Evolutionary conservation across 768 basidiomycete species (phyloP), one percentile per base, ranked within the genome.

Genomic region (Tylopilus balloui): DNA sequence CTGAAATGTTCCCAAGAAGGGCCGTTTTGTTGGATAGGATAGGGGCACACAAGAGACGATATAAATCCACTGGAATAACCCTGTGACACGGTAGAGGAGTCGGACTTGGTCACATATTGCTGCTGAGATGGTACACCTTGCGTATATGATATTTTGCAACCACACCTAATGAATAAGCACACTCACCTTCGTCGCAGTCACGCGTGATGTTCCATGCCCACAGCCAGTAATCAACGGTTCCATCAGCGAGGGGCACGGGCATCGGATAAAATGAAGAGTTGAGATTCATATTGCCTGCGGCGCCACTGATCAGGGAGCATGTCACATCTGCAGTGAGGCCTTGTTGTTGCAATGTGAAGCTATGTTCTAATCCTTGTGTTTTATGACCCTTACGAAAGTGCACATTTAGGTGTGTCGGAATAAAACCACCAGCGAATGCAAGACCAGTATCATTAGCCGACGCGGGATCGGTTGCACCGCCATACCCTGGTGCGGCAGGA

Each of bases 281-380:
- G 7, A 23, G 1, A 23, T 42, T 31, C 10, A 32, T 3, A 21
- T 14, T 28, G 10, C 12, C 17, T 36, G 39, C 17, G 5, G 46
- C 23, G 32, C 13, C 5, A n/a, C 29, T 31, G 17, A 9, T 3
- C 29, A 1, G 28, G 8, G 6, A 11, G 42, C 47, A 50, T 1
- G 37, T 35, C 21, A 59, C 49, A 10, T 60, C 17, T 14, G 57
- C 57, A 13, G 53, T 60, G n/a, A 59, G 14, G 15, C 58, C 58
- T 37, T 59, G 58, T 42, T 60, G 58, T 14, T n/a, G 13, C 13
- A 59, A 14, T 1, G 39, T n/a, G 15, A 44, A 45, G 2, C 0
- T 5, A 4, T 13, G 13, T 4, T 10, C 1, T 10, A 44, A 25
- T 23, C 48, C 51, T 8, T 44, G 41, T 36, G 6, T 9, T 21